phyloP scores from a whole-genome alignment of 495 filamentous ascomycete genomes.

The Neurospora africana region DNA sequence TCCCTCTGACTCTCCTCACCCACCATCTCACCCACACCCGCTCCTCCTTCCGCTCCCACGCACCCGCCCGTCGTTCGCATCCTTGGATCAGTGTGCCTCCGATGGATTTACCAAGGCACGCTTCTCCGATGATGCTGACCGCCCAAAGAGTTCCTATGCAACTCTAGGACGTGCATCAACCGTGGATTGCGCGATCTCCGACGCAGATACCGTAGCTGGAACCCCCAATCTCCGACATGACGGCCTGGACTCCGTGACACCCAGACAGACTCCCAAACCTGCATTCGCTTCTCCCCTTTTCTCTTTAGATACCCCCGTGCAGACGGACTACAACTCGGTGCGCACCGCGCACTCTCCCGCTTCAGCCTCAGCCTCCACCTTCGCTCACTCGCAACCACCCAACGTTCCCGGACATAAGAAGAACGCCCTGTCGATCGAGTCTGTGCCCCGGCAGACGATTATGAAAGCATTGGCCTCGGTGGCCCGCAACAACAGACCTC shows the following conservation, averaged over 20 bases:
- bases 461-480: conserved; percentile 78
- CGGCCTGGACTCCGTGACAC: conserved; percentile 1
- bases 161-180: conserved; percentile 3
- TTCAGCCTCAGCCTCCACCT: neutral
- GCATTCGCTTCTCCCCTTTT: conserved; percentile 2
- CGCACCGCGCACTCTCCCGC: conserved; percentile 2
- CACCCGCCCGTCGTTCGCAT: neutral
- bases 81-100: conserved; percentile 2
- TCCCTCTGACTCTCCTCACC: neutral
- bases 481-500: conserved; percentile 48
- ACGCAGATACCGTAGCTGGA: neutral
- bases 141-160: conserved; percentile 14
- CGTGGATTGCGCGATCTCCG: conserved; percentile 2
- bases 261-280: conserved; percentile 1
- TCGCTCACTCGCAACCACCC: neutral
- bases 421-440: conserved; percentile 56
- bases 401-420: conserved; percentile 37
- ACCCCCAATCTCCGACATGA: conserved; percentile 9
- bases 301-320: conserved; percentile 3
- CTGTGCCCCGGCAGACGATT: conserved; percentile 73
- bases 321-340: conserved; percentile 2
- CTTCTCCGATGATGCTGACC: conserved; percentile 11
- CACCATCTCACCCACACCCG: conserved; percentile 2
- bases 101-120: conserved; percentile 15
- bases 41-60: conserved; percentile 12